Evolutionary conservation across 148 eudicot species (phyloP), one percentile per base, ranked within the genome.

Genomic region (Pharnaceum exiguum): DNA sequence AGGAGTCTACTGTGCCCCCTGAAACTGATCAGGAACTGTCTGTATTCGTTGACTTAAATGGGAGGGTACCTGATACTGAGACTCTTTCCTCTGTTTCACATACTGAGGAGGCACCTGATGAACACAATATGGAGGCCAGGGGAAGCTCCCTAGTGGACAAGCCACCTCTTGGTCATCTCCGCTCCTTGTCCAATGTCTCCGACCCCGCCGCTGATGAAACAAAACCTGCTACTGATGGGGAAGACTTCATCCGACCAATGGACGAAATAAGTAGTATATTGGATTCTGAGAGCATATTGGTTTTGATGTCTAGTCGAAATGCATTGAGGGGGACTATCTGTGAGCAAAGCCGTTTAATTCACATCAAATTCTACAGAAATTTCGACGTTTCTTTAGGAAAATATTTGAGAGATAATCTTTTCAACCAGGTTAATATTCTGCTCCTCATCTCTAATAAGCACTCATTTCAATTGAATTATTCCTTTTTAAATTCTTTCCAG

Each of bases 281-380:
- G 79, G 88, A 85, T 64, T 79, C 96, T 9, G 96, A 88, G 73
- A 88, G 98, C 64, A 93, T 93, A 71, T 77, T 93, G 83, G 86
- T 93, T 51, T 67, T 85, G 75, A 81, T 73, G 82, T 88, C 98
- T 19, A 72, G 82, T 48, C 80, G 88, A 56, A 88, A 88, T 78
- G 86, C 86, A 57, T 51, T 55, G 23, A 78, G 71, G 55, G 95
- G 95, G 60, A 81, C 81, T 55, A 65, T 85, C 30, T 93, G 98
- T 59, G 82, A 83, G 80, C 96, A 93, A 66, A 83, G 90, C 63
- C 90, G 73, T 74, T 86, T 88, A 69, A 83, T 95, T 51, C 95
- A 78, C 44, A 93, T 93, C 71, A 88, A 93, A 75, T 93, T 93
- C 64, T 93, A 93, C 82, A 72, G 79, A 55, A 80, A 77, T 63